Conservation (phyloP, 129 eudicot genomes). For the Smallanthus sonchifolius region DNA sequence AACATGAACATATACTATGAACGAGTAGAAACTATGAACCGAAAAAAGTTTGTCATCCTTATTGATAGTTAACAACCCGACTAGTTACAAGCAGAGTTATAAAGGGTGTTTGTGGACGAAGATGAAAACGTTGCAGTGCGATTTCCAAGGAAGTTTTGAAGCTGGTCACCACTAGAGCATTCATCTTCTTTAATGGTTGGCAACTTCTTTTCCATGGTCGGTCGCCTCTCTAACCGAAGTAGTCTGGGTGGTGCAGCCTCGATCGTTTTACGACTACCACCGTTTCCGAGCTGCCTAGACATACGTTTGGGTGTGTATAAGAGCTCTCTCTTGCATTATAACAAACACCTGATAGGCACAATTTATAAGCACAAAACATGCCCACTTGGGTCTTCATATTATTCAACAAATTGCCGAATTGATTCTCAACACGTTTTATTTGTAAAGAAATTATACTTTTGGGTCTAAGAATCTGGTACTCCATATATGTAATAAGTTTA, state of each 20-base stretch:
- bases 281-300: conserved; percentile 28
- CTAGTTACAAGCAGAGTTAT: conserved; percentile 29
- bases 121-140: conserved; percentile 15
- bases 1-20: background rate
- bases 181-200: conserved; percentile 41
- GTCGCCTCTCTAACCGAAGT: conserved; percentile 35
- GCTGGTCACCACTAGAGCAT: conserved; percentile 21
- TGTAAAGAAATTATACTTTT: conserved; percentile 11
- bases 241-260: conserved; percentile 37
- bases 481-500: conserved; percentile 8
- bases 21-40: background rate
- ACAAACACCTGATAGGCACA: conserved; percentile 24
- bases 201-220: conserved; percentile 35
- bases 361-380: conserved; percentile 24
- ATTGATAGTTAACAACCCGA: conserved; percentile 18
- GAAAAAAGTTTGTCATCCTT: conserved; percentile 1
- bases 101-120: conserved; percentile 13
- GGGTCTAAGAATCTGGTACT: conserved; percentile 26
- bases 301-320: conserved; percentile 11
- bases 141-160: conserved; percentile 30
- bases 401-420: conserved; percentile 21
- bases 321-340: conserved; percentile 20
- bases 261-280: conserved; percentile 20
- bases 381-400: conserved; percentile 34
- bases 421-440: conserved; percentile 16